These are phyloP conservation scores for Suillus lakei DNA, from an alignment of 768 basidiomycete genomes.

Conservation along the genomic window DNA sequence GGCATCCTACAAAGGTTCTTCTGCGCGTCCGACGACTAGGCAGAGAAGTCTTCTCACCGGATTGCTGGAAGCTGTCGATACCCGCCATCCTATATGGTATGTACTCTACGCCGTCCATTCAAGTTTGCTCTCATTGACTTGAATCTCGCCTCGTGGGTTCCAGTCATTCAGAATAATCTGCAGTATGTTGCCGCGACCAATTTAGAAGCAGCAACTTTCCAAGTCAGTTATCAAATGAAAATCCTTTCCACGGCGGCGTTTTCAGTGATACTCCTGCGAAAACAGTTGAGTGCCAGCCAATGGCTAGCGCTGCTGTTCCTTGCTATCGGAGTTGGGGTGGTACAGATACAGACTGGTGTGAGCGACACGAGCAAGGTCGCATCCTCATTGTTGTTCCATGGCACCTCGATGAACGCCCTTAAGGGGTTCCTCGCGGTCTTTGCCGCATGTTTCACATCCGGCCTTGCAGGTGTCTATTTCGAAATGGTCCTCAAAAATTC, in stretches of 20 bases:
- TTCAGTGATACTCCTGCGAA: conserved; percentile 81
- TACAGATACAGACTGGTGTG: conserved; percentile 72
- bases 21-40: conserved; percentile 60
- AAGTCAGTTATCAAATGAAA: conserved; percentile 98
- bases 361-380: conserved; percentile 29
- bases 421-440: conserved; percentile 91
- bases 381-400: conserved; percentile 35
- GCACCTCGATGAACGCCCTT: conserved; percentile 74
- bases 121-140: conserved; percentile 2
- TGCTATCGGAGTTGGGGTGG: conserved; percentile 87
- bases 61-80: conserved; percentile 98
- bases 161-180: conserved; percentile 92
- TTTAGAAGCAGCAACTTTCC: conserved; percentile 94
- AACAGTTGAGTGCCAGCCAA: conserved; percentile 71
- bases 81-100: conserved; percentile 91
- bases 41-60: conserved; percentile 79
- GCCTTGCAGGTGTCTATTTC: conserved; percentile 96
- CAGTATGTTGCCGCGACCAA: conserved; percentile 96
- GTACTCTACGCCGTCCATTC: conserved; percentile 17
- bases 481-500: conserved; percentile 97
- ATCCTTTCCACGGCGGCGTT: conserved; percentile 93
- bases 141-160: conserved; percentile 12
- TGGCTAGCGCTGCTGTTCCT: conserved; percentile 88
- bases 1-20: conserved; percentile 40
- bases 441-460: conserved; percentile 93